These are phyloP conservation scores for Mortierella claussenii DNA, from an alignment of 192 early-diverging fungal genomes.

Conservation along the genomic window DNA sequence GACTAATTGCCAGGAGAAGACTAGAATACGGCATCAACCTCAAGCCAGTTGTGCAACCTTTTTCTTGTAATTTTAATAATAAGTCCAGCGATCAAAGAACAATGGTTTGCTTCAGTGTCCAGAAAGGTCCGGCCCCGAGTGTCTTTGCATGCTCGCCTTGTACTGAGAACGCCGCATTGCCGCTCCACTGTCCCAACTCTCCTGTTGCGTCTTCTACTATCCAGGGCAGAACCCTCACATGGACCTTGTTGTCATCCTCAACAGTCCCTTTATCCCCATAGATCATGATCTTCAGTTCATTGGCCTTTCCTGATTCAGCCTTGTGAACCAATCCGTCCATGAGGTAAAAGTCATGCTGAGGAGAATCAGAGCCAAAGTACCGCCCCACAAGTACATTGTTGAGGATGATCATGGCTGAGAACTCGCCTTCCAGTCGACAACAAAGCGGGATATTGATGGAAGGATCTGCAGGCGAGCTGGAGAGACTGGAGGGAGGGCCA, in stretches of 20 bases:
- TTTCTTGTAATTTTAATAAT: background rate
- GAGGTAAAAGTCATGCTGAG: slow-evolving; percentile 77
- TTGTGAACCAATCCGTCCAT: slow-evolving; percentile 63
- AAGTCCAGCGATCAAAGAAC: background rate
- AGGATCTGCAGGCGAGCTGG: background rate
- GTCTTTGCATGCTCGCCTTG: slow-evolving; percentile 1
- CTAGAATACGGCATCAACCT: background rate
- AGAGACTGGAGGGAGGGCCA: slow-evolving; percentile 41
- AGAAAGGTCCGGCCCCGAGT: slow-evolving; percentile 18
- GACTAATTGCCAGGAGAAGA: slow-evolving; percentile 10
- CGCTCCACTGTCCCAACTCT: slow-evolving; percentile 31
- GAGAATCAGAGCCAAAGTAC: slow-evolving; percentile 75
- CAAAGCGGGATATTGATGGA: slow-evolving; percentile 66
- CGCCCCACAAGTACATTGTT: slow-evolving; percentile 75
- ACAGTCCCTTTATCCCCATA: slow-evolving; percentile 33
- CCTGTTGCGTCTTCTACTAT: slow-evolving; percentile 44
- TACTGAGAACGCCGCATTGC: slow-evolving; percentile 23
- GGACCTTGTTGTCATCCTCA: background rate
- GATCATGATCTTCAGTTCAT: slow-evolving; percentile 59
- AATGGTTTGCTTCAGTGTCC: slow-evolving; percentile 29
- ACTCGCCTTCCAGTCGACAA: slow-evolving; percentile 72
- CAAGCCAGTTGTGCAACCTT: too few species aligned
- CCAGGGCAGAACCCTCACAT: slow-evolving; percentile 29
- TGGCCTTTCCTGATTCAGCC: slow-evolving; percentile 19
- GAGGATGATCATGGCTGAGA: slow-evolving; percentile 73